A percentile compares a stretch with the other conserved stretches of the same genome.
Evolutionary conservation across 2,329 filamentous ascomycete genomes (phyloP).

Genomic region (Paramyrothecium sp.): DNA sequence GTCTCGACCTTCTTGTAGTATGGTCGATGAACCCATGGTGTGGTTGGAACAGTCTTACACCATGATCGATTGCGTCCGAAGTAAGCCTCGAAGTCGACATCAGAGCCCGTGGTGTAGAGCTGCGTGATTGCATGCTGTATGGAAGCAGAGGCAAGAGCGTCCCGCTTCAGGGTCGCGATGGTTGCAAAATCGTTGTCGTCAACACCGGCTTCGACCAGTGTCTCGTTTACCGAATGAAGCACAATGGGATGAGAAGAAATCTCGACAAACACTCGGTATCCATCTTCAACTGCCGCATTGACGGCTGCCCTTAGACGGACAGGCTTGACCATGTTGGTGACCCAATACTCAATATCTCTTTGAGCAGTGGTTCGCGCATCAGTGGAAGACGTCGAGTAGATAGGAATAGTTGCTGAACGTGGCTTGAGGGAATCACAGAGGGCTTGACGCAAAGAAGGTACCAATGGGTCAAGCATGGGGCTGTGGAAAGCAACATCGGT

Average conservation of each 20-base stretch:
- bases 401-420: not conserved
- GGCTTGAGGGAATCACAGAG: not conserved
- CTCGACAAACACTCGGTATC: constrained; percentile 8
- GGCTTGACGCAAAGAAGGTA: not conserved
- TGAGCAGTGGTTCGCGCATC: constrained; percentile 3
- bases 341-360: constrained; percentile 7
- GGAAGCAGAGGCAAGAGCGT: not conserved
- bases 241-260: constrained; percentile 8
- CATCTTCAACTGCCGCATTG: constrained; percentile 5
- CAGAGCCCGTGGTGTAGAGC: not conserved
- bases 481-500: constrained; percentile 11
- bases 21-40: not conserved
- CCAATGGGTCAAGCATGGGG: constrained; percentile 4
- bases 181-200: constrained; percentile 1
- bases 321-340: constrained; percentile 11
- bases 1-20: constrained; percentile 1
- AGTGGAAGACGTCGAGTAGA: constrained; percentile 8
- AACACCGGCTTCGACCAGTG: constrained; percentile 1
- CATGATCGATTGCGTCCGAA: not conserved
- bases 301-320: constrained; percentile 6
- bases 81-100: not conserved
- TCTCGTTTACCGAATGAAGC: constrained; percentile 8
- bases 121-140: not conserved
- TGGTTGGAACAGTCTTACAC: not conserved
- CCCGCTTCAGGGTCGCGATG: not conserved